Percentiles rank a stretch among this genome's conserved stretches.
Evolutionary conservation across 1,284 basidiomycete species (phyloP).

Genomic region (Leccinum huronense): DNA sequence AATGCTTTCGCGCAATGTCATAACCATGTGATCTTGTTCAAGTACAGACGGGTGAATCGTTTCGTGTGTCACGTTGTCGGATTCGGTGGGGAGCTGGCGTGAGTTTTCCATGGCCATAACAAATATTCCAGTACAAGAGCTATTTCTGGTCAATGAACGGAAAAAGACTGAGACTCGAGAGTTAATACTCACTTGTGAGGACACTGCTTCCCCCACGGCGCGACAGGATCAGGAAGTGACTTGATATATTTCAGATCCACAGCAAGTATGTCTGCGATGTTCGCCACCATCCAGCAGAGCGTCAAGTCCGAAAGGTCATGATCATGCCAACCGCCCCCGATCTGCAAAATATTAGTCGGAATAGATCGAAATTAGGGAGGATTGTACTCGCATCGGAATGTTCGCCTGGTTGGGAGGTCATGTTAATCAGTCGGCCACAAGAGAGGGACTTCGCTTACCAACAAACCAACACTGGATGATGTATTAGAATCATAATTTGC

Average conservation of each 20-base stretch:
- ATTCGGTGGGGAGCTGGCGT: conserved; percentile 48
- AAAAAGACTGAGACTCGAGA: neutral
- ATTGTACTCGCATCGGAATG: conserved; percentile 56
- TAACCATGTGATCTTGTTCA: conserved; percentile 41
- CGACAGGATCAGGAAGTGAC: conserved; percentile 49
- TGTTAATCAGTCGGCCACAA: neutral
- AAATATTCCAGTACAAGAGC: conserved; percentile 55
- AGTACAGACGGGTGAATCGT: conserved; percentile 60
- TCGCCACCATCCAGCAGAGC: conserved; percentile 65
- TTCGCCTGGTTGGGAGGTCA: conserved; percentile 39
- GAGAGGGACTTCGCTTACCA: conserved; percentile 39
- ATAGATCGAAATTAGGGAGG: neutral
- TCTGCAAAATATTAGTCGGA: conserved; percentile 37
- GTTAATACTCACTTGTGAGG: conserved; percentile 57
- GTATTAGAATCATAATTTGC: conserved; percentile 6
- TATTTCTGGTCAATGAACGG: conserved; percentile 29
- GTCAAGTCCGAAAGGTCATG: conserved; percentile 69
- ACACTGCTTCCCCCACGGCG: conserved; percentile 57
- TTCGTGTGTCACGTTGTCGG: conserved; percentile 54
- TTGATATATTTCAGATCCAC: conserved; percentile 55
- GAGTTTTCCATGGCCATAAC: conserved; percentile 42
- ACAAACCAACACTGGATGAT: conserved; percentile 61
- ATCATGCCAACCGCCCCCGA: conserved; percentile 64
- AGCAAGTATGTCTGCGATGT: conserved; percentile 53
- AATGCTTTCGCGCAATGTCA: conserved; percentile 39